A percentile compares a stretch with the other conserved stretches of the same genome.
Evolutionary conservation across 148 eudicot genomes (phyloP).

Genomic region (Rhododendron ovatum): DNA sequence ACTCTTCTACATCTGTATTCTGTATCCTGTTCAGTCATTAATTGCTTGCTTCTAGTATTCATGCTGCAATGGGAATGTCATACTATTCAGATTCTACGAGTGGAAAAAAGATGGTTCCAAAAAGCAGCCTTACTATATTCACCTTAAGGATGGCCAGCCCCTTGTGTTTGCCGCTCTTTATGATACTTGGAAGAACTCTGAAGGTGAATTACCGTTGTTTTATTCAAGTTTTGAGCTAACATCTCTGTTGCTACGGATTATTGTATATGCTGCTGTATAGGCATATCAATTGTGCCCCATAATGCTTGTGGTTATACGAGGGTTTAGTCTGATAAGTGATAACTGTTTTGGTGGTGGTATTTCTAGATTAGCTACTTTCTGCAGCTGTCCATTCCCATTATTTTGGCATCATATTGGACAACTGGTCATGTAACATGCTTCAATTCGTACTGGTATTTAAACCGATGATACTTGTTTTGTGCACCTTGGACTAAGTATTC

Average conservation of each 20-base stretch:
- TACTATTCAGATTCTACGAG: conserved; percentile 70
- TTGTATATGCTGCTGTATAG: neutral
- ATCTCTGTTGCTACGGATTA: neutral
- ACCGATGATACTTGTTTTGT: neutral
- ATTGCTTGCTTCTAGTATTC: neutral
- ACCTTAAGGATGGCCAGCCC: conserved; percentile 77
- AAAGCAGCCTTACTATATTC: conserved; percentile 91
- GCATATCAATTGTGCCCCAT: neutral
- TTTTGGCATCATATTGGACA: neutral
- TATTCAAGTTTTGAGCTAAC: neutral
- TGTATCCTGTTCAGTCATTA: neutral
- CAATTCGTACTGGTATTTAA: conserved; percentile 6
- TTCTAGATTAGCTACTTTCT: neutral
- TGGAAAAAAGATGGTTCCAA: conserved; percentile 90
- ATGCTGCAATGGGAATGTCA: neutral
- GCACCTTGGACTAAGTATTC: neutral
- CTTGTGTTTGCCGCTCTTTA: conserved; percentile 92
- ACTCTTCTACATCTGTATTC: neutral
- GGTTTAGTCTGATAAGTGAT: neutral
- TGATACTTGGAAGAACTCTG: conserved; percentile 88
- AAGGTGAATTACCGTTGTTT: conserved; percentile 46
- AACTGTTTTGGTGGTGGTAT: neutral
- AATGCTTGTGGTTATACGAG: neutral
- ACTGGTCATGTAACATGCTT: neutral
- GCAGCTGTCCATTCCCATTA: neutral